Conservation (phyloP, 768 basidiomycete species). For the Pulveroboletus sp. region DNA sequence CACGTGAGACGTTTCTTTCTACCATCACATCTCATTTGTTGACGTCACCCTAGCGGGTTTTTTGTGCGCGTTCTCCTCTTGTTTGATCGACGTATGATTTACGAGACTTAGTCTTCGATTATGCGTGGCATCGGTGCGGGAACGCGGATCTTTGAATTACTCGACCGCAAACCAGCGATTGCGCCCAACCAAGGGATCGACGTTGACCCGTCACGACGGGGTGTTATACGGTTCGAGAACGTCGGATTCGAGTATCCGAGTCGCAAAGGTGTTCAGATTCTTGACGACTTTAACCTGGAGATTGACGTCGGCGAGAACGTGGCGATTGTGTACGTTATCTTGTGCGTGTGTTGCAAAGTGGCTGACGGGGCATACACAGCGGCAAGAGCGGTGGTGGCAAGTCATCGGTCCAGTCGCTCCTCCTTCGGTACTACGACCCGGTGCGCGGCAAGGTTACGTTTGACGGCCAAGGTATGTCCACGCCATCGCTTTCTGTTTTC, state of each 20-base stretch:
- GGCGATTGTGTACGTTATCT: constrained; percentile 78
- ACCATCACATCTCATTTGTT: neutral
- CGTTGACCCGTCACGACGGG: constrained; percentile 56
- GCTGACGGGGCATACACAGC: constrained; percentile 34
- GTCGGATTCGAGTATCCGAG: constrained; percentile 90
- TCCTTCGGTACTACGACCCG: constrained; percentile 89
- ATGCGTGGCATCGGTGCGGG: constrained; percentile 98
- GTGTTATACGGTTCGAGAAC: constrained; percentile 76
- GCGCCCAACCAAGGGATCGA: constrained; percentile 58
- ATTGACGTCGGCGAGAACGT: constrained; percentile 84
- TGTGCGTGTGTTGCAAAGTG: neutral
- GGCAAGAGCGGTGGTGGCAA: constrained; percentile 95
- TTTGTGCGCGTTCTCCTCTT: constrained; percentile 31
- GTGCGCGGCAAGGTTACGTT: constrained; percentile 78
- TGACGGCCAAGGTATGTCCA: constrained; percentile 71
- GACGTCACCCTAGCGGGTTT: constrained; percentile 30
- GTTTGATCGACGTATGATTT: neutral
- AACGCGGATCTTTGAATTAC: constrained; percentile 88
- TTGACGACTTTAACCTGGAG: constrained; percentile 81
- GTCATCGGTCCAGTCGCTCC: constrained; percentile 84
- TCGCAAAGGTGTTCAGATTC: constrained; percentile 73
- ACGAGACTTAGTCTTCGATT: constrained; percentile 66
- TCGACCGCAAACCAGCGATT: constrained; percentile 79
- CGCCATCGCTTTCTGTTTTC: too few species aligned
- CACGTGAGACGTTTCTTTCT: constrained; percentile 46